phyloP scores from a whole-genome alignment of 768 basidiomycete species.

The Pleurotus citrinopileatus region DNA sequence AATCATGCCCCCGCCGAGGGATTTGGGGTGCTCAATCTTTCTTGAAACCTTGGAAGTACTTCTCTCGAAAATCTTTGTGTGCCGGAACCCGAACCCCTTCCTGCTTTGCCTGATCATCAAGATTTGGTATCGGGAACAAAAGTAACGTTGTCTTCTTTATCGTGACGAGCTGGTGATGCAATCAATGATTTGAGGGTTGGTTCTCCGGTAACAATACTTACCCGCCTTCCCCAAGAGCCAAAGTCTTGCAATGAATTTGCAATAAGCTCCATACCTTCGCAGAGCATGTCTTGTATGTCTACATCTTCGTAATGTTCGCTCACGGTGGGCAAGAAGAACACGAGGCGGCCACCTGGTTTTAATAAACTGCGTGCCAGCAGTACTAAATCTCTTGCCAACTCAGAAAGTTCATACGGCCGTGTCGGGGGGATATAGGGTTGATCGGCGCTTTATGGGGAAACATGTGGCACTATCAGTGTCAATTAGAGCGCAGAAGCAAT shows the following conservation, averaged over 20 bases:
- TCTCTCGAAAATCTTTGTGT: slow-evolving; percentile 85
- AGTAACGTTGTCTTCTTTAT: slow-evolving; percentile 64
- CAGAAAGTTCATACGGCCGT: slow-evolving; percentile 88
- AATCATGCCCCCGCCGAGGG: too few species aligned
- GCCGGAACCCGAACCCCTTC: slow-evolving; percentile 59
- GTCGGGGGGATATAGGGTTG: slow-evolving; percentile 86
- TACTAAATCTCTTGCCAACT: slow-evolving; percentile 79
- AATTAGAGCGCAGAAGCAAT: background rate
- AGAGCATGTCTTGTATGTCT: slow-evolving; percentile 76
- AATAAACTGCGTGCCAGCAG: slow-evolving; percentile 79
- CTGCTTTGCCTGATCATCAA: slow-evolving; percentile 31
- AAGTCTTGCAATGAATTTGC: slow-evolving; percentile 92
- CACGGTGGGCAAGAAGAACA: slow-evolving; percentile 94
- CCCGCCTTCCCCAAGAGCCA: slow-evolving; percentile 91
- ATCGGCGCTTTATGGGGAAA: slow-evolving; percentile 35
- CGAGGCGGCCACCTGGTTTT: slow-evolving; percentile 82
- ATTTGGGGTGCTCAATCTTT: slow-evolving; percentile 24
- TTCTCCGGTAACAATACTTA: slow-evolving; percentile 34
- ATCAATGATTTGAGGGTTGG: background rate
- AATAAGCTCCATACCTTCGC: slow-evolving; percentile 84
- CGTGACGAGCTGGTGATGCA: slow-evolving; percentile 71
- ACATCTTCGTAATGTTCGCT: slow-evolving; percentile 88
- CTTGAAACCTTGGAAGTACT: slow-evolving; percentile 84
- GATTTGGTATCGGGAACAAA: slow-evolving; percentile 51
- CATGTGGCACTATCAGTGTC: background rate